Conservation (phyloP, 768 basidiomycete species). For the Suillus americanus region DNA sequence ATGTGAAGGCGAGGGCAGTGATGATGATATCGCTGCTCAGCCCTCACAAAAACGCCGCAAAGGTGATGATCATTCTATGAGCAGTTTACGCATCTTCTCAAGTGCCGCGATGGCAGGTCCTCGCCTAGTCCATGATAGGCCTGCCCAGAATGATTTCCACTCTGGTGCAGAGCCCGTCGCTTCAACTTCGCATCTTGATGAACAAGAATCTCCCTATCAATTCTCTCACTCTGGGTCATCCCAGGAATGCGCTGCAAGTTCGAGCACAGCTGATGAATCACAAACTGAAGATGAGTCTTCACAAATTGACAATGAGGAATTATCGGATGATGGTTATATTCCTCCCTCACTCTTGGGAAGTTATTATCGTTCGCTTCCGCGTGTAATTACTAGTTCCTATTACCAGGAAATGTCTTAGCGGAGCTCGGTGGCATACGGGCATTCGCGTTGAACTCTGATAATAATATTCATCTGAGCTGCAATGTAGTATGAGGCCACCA, state of each 20-base stretch:
- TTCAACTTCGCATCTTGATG: neutral
- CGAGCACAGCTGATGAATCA: neutral
- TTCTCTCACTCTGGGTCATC: neutral
- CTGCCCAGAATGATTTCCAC: neutral
- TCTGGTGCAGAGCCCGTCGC: neutral
- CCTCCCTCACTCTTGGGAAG: neutral
- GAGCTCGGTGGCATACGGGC: neutral
- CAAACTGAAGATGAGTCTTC: neutral
- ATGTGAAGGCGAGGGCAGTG: neutral
- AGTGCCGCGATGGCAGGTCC: neutral
- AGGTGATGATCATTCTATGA: neutral
- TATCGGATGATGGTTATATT: neutral
- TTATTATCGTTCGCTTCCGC: neutral
- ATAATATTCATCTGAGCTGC: neutral
- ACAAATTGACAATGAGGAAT: too few relatives aligned
- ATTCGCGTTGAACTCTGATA: neutral
- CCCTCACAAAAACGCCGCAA: neutral
- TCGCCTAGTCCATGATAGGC: neutral
- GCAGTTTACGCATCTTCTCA: neutral
- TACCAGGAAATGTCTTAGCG: neutral
- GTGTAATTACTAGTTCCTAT: too few relatives aligned
- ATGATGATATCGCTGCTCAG: neutral
- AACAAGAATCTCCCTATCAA: neutral
- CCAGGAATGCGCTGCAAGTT: neutral
- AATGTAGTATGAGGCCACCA: neutral